Evolutionary conservation across 306 rosid species (phyloP).

Genomic region (Cucumis melo): DNA sequence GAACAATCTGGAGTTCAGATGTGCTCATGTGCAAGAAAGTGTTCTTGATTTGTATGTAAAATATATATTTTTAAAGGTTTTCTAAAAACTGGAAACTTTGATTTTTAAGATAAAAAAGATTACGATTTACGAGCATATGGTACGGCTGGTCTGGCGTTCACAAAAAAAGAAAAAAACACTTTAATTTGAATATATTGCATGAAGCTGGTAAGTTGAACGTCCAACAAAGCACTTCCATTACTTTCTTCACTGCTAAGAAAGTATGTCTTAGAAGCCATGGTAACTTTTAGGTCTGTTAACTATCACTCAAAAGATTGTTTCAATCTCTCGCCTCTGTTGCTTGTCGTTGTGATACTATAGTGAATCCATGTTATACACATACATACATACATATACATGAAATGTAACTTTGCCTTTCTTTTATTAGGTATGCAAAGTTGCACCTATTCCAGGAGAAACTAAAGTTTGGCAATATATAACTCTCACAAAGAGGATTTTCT

Average conservation of each 20-base stretch:
- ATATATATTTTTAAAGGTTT: not conserved
- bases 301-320: not conserved
- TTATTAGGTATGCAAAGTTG: slow-evolving; percentile 87
- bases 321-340: not conserved
- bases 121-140: not conserved
- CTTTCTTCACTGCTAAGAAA: not conserved
- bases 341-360: not conserved
- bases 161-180: not conserved
- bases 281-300: not conserved
- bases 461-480: slow-evolving; percentile 97
- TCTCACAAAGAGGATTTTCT: slow-evolving; percentile 83
- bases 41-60: not conserved
- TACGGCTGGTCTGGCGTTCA: not conserved
- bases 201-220: not conserved
- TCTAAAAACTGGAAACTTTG: not conserved
- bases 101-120: not conserved
- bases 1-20: not conserved
- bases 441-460: slow-evolving; percentile 96
- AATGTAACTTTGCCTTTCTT: not conserved
- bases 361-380: not conserved
- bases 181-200: not conserved
- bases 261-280: not conserved
- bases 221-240: not conserved
- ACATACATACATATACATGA: too few species aligned
- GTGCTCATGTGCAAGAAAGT: not conserved